Percentiles rank a stretch among this genome's conserved stretches.
Conservation (phyloP, 345 rosid species). For the Cardamine chenopodiifolia region DNA sequence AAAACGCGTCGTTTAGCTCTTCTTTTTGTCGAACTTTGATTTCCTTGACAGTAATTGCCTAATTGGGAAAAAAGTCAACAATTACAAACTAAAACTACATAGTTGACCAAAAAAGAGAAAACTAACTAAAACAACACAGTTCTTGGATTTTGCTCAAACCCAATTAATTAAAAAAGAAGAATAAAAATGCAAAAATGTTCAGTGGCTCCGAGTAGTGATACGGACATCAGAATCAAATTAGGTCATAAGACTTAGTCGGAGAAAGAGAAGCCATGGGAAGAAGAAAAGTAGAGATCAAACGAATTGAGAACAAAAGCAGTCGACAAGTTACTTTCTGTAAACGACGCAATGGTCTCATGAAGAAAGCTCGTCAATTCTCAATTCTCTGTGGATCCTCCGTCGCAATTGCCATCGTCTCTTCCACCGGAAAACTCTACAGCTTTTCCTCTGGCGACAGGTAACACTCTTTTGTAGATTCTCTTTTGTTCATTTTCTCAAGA, state of each 20-base stretch:
- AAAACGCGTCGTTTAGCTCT: too few relatives aligned
- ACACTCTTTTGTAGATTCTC: too few relatives aligned
- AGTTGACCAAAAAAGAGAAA: too few relatives aligned
- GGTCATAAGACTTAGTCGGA: conserved; percentile 13
- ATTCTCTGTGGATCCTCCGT: conserved; percentile 67
- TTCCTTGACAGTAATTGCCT: too few relatives aligned
- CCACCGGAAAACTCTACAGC: conserved; percentile 57
- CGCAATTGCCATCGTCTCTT: conserved; percentile 58
- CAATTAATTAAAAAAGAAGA: neutral
- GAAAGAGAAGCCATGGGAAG: conserved; percentile 51
- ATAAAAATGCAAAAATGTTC: neutral
- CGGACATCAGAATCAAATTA: conserved; percentile 15
- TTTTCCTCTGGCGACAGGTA: too few relatives aligned
- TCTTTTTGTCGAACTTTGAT: too few relatives aligned
- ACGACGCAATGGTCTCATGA: conserved; percentile 63
- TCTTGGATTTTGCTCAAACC: neutral
- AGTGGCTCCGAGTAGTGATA: conserved; percentile 2
- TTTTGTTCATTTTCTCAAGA: too few relatives aligned
- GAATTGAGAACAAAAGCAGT: conserved; percentile 64
- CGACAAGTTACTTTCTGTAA: conserved; percentile 77
- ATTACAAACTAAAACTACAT: too few relatives aligned
- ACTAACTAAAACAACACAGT: neutral
- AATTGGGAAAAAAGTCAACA: too few relatives aligned
- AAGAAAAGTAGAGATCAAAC: conserved; percentile 63
- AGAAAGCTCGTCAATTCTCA: conserved; percentile 75